phyloP scores from a whole-genome alignment of 306 rosid genomes.

The Rubus parviflorus region DNA sequence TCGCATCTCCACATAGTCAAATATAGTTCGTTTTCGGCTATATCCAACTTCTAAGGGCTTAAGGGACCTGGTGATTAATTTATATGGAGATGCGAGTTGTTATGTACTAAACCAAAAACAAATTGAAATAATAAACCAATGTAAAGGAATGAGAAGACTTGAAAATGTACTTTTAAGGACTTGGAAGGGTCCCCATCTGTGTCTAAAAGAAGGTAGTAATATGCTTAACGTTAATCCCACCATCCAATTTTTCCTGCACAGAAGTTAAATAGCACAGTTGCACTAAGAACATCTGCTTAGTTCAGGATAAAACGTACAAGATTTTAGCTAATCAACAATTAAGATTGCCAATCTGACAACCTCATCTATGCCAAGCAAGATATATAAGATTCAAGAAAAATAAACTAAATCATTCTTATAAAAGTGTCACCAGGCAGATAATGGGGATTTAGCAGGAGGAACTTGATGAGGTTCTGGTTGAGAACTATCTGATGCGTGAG shows the following conservation, averaged over 20 bases:
- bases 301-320: neutral
- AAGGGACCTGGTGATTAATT: too few species aligned
- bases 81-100: neutral
- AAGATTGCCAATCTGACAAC: neutral
- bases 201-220: conserved; percentile 13
- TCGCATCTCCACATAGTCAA: neutral
- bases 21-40: neutral
- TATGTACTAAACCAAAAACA: neutral
- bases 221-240: conserved; percentile 4
- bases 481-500: conserved; percentile 1
- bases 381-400: neutral
- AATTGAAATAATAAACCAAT: neutral
- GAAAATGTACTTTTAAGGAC: conserved; percentile 11
- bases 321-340: neutral
- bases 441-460: neutral
- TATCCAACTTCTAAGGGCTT: neutral
- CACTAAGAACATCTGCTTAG: neutral
- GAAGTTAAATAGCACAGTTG: neutral
- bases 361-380: neutral
- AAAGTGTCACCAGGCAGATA: neutral
- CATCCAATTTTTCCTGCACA: conserved; percentile 16
- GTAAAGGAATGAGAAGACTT: neutral
- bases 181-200: conserved; percentile 12
- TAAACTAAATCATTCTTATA: neutral
- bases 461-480: conserved; percentile 9